phyloP scores from a whole-genome alignment of 164 flowering plant species.

The Buxus sempervirens region DNA sequence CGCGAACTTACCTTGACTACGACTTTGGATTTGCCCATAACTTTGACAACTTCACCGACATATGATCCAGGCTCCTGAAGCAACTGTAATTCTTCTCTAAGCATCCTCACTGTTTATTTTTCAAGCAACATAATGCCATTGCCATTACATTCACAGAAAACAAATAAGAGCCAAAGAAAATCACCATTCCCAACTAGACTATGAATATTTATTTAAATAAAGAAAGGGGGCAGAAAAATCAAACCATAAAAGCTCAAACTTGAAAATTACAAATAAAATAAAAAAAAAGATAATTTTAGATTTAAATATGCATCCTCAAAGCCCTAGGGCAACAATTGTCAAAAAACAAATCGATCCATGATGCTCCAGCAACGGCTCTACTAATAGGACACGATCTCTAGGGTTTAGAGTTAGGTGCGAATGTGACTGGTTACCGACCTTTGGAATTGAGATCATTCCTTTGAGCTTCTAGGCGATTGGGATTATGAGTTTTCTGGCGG shows the following conservation, averaged over 20 bases:
- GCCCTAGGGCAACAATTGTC: too few relatives aligned
- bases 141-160: too few relatives aligned
- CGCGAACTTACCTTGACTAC: slow-evolving; percentile 66
- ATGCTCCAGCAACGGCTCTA: too few relatives aligned
- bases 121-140: neutral
- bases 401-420: slow-evolving; percentile 14
- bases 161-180: too few relatives aligned
- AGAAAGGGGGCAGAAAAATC: too few relatives aligned
- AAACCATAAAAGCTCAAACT: neutral
- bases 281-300: neutral
- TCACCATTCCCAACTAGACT: too few relatives aligned
- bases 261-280: neutral
- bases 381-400: too few relatives aligned
- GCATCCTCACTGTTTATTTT: slow-evolving; percentile 68
- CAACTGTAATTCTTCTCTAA: slow-evolving; percentile 87
- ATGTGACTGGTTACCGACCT: slow-evolving; percentile 38
- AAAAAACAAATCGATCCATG: too few relatives aligned
- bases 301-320: too few relatives aligned
- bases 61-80: slow-evolving; percentile 99
- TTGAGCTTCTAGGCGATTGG: slow-evolving; percentile 93
- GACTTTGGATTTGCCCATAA: slow-evolving; percentile 97
- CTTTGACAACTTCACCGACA: slow-evolving; percentile 99
- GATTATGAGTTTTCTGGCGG: slow-evolving; percentile 77
- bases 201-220: too few relatives aligned
- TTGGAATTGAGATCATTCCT: slow-evolving; percentile 88